Evolutionary conservation across 208 protist genomes (phyloP).

Genomic region (Wallacemonas collosoma): DNA sequence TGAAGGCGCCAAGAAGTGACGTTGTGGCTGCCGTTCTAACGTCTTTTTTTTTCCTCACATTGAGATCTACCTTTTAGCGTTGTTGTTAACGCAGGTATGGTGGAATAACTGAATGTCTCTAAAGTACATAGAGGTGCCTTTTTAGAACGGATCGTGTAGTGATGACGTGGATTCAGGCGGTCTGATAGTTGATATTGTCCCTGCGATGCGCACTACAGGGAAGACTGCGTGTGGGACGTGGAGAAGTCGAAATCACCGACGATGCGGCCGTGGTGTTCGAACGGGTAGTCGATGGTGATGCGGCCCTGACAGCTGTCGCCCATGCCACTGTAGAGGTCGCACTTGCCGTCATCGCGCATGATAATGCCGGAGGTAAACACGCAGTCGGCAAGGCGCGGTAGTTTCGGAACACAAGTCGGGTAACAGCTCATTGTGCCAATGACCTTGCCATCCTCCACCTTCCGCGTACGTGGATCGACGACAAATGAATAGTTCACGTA

Average conservation of each 20-base stretch:
- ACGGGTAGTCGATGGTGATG: conserved; percentile 30
- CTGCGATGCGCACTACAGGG: not conserved
- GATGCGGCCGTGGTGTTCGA: conserved; percentile 17
- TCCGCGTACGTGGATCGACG: conserved; percentile 17
- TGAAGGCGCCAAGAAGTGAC: no score
- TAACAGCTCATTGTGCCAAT: conserved; percentile 25
- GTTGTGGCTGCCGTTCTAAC: no score
- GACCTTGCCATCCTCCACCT: conserved; percentile 26
- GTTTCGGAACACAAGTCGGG: conserved; percentile 16
- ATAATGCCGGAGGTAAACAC: conserved; percentile 25
- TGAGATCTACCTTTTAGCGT: no score
- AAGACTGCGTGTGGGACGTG: conserved; percentile 7
- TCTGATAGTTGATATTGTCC: no score
- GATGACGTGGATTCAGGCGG: no score
- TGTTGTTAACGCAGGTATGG: no score
- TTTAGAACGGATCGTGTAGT: no score
- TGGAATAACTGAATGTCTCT: no score
- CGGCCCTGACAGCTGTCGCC: conserved; percentile 24
- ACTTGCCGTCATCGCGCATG: conserved; percentile 27
- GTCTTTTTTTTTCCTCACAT: no score
- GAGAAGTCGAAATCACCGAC: conserved; percentile 21
- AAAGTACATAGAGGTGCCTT: no score
- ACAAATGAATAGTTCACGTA: conserved; percentile 33
- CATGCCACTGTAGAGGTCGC: conserved; percentile 26
- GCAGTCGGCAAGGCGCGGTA: conserved; percentile 24